Evolutionary conservation across 1,284 basidiomycete species (phyloP).

Genomic region (Microbotryum lychnidis-dioicae): DNA sequence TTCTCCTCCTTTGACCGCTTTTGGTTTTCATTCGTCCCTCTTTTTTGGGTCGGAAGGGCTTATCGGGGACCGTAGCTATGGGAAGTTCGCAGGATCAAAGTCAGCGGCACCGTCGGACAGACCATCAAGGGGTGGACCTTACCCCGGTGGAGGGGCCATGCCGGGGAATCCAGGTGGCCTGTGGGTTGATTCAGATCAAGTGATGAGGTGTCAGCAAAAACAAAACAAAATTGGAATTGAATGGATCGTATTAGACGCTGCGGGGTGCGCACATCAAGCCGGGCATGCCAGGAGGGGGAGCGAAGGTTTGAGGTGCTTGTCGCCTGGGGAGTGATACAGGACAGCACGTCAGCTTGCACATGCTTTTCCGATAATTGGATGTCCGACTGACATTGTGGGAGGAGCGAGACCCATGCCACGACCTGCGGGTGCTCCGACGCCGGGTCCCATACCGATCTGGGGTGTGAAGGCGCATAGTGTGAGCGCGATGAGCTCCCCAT

Average conservation of each 20-base stretch:
- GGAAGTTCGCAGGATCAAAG: not conserved
- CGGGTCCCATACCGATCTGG: conserved; percentile 79
- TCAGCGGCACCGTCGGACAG: not conserved
- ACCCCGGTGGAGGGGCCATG: conserved; percentile 77
- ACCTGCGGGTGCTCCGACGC: conserved; percentile 88
- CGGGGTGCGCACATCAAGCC: conserved; percentile 39
- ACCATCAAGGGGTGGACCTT: conserved; percentile 26
- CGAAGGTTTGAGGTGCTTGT: conserved; percentile 25
- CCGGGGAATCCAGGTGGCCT: conserved; percentile 50
- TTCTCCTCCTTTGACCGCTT: too few relatives aligned
- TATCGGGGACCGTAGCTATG: conserved; percentile 13
- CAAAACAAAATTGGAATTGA: not conserved
- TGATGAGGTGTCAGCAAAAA: too few relatives aligned
- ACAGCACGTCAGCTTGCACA: conserved; percentile 43
- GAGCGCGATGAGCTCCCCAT: not conserved
- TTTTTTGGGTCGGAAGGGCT: not conserved
- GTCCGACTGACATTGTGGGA: conserved; percentile 29
- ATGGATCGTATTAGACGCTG: not conserved
- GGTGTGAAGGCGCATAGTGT: too few relatives aligned
- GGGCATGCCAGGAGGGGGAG: conserved; percentile 40
- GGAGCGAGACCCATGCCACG: conserved; percentile 81
- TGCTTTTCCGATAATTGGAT: too few relatives aligned
- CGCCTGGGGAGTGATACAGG: conserved; percentile 10
- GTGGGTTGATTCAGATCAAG: conserved; percentile 42
- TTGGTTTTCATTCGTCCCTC: too few relatives aligned